Base-by-base conservation (phyloP, 2,329 filamentous ascomycete genomes). In the Xylaria sp. region DNA sequence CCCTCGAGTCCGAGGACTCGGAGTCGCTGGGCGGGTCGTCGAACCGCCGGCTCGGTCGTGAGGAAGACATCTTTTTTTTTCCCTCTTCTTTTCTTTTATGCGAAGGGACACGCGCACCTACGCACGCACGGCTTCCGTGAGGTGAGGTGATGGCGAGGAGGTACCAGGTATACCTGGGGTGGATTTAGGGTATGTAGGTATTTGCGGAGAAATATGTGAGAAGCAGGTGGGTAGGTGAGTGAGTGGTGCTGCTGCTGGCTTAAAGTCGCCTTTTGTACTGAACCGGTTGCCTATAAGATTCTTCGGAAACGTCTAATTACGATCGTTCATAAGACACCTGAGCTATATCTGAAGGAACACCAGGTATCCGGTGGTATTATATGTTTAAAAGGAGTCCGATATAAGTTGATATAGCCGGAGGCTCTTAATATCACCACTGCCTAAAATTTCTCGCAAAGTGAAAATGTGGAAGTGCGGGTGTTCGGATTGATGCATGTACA, bases 1-100 rank as follows among this genome's bases (percentile, higher is more conserved):
- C 66, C 63, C 71, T 71, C 9, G 72, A 72, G 55, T 72, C 72
- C 38, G 69, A 71, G 20, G 67, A 68, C 44, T 71, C 71, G 1
- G 74, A 76, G 56, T 69, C 69, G 63, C 68, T 69, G 39, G 52
- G 45, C 9, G 61, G 63, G 40, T 63, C 60, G 13, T 56, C 55
- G 21, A 54, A 59, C 52, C 45, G 43, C 42, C 43, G 51, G 38
- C 42, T 51, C 24, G 42, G 52, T 46, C 40, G 48, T 19, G 61
- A 41, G 24, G 45, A 41, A 29, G 45, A 50, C 55, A 62, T 62
- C 21, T 29, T 51, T 20, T 13, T 42, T 49, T n/a, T n/a, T n/a
- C n/a, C n/a, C n/a, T n/a, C n/a, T n/a, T n/a, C n/a, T n/a, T n/a
- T n/a, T n/a, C n/a, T n/a, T n/a, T n/a, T n/a, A n/a, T n/a, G n/a